Percentiles rank a stretch among this genome's conserved stretches.
Conservation (phyloP, 768 basidiomycete species). For the Russula earlei region DNA sequence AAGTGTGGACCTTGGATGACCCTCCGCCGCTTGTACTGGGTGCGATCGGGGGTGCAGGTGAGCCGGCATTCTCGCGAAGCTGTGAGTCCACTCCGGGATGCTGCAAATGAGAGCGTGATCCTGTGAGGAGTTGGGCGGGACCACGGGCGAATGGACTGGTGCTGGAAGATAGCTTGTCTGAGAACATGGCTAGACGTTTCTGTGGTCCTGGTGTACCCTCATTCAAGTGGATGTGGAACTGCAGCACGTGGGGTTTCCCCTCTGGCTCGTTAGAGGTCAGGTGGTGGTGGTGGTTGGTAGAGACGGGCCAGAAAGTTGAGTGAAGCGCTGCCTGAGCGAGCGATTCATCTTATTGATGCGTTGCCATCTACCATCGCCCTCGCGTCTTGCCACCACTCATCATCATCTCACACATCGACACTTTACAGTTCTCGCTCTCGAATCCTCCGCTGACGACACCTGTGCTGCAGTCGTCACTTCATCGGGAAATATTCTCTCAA, state of each 20-base stretch:
- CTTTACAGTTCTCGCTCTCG: slow-evolving; percentile 67
- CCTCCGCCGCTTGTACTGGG: slow-evolving; percentile 15
- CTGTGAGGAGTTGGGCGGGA: slow-evolving; percentile 19
- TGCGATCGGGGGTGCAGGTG: slow-evolving; percentile 22
- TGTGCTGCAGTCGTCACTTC: slow-evolving; percentile 82
- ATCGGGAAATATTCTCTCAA: slow-evolving; percentile 60
- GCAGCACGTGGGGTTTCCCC: too few relatives aligned
- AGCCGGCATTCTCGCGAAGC: slow-evolving; percentile 21
- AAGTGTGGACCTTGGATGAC: slow-evolving; percentile 26
- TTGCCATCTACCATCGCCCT: not conserved
- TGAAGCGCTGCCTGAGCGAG: too few relatives aligned
- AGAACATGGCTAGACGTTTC: slow-evolving; percentile 21
- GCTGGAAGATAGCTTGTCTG: slow-evolving; percentile 23
- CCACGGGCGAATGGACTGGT: slow-evolving; percentile 14
- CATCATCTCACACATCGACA: not conserved
- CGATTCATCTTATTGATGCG: too few relatives aligned
- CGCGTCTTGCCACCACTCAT: not conserved
- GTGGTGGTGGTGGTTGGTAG: too few relatives aligned
- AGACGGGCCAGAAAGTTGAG: too few relatives aligned
- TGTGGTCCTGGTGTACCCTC: not conserved
- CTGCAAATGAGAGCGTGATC: slow-evolving; percentile 17
- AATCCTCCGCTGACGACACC: slow-evolving; percentile 91
- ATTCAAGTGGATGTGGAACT: too few relatives aligned
- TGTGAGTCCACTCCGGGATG: slow-evolving; percentile 22
- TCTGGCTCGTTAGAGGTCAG: too few relatives aligned